Base-by-base conservation (phyloP, 768 basidiomycete species). In the Kwoniella mangroviensis region DNA sequence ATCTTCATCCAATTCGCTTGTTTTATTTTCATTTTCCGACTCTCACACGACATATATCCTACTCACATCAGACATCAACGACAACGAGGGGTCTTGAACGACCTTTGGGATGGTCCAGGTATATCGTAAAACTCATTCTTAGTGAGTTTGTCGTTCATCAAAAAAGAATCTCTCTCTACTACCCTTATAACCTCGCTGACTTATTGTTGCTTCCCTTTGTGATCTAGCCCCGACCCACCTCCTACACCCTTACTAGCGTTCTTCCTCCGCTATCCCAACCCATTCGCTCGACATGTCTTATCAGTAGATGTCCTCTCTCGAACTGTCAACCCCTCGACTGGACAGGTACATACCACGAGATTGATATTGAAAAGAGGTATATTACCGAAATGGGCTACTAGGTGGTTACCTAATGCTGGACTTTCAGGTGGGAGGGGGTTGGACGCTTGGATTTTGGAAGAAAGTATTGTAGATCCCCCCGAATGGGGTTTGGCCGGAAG, bases 271-370 rank as follows among this genome's bases (percentile, higher is more conserved):
- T 98, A 97, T 84, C 95, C 95, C 3, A 98, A 97, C 81, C 94
- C 95, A 59, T 93, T 93, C 79, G 92, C 95, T 6, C 86, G 91
- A 45, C 95, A 98, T 85, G 91, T 98, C 82, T 84, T 95, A 74
- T 94, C 94, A 4, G 95, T 93, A 86, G 95, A 98, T 85, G 94
- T 98, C 78, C 89, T 98, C 73, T 91, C 92, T 64, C 91, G 95
- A 74, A 86, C 84, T 21, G 85, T 91, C 73, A 89, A 92, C 1
- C 86, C 90, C 13, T 84, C 87, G 7, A 82, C 80, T 2, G 94
- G 94, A 51, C 88, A 90, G 17, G 87, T 98, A 21, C 83, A 90
- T 67, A 97, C 95, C 11, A 94, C 91, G 1, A 89, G 95, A 22
- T 90, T 98, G 73, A 93, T 98, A 75, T 87, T 96, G 76, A 98